phyloP scores from a whole-genome alignment of 1,139 yeast species.

The Groenewaldozyma auringiensis region DNA sequence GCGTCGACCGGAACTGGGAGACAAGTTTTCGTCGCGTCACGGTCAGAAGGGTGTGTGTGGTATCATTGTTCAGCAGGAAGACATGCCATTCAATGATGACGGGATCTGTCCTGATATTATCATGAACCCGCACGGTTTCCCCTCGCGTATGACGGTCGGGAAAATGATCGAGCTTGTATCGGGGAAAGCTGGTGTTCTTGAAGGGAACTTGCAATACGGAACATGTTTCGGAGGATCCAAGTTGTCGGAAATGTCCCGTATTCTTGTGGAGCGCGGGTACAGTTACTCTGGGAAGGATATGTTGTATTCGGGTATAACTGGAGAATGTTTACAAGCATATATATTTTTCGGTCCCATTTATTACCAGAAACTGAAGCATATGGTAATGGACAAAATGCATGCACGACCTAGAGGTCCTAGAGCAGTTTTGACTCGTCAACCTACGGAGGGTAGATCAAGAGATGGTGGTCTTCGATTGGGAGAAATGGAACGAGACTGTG shows the following conservation, averaged over 20 bases:
- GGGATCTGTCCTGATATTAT: conserved; percentile 92
- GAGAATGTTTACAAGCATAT: conserved; percentile 94
- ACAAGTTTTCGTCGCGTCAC: conserved; percentile 92
- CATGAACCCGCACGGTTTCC: conserved; percentile 99
- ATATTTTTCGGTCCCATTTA: conserved; percentile 98
- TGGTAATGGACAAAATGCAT: conserved; percentile 99
- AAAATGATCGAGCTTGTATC: conserved; percentile 95
- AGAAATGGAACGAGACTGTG: conserved; percentile 99
- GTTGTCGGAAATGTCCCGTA: conserved; percentile 90
- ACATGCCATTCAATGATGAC: conserved; percentile 85
- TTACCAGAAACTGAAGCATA: conserved; percentile 95
- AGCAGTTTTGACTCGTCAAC: conserved; percentile 96
- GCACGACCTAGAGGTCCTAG: conserved; percentile 99
- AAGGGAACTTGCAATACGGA: conserved; percentile 89
- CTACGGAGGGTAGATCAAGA: conserved; percentile 97
- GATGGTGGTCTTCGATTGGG: conserved; percentile 99
- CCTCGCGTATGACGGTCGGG: conserved; percentile 99
- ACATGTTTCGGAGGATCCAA: conserved; percentile 98
- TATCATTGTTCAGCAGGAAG: conserved; percentile 92
- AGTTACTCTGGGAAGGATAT: conserved; percentile 94
- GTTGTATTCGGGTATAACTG: conserved; percentile 97
- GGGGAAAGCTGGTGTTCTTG: conserved; percentile 95
- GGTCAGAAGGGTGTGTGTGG: conserved; percentile 99
- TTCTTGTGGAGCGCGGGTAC: conserved; percentile 85
- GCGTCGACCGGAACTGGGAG: conserved; percentile 96